These are phyloP conservation scores for Dunaliella sp. DNA, from an alignment of 139 green algal genomes.

Conservation along the genomic window DNA sequence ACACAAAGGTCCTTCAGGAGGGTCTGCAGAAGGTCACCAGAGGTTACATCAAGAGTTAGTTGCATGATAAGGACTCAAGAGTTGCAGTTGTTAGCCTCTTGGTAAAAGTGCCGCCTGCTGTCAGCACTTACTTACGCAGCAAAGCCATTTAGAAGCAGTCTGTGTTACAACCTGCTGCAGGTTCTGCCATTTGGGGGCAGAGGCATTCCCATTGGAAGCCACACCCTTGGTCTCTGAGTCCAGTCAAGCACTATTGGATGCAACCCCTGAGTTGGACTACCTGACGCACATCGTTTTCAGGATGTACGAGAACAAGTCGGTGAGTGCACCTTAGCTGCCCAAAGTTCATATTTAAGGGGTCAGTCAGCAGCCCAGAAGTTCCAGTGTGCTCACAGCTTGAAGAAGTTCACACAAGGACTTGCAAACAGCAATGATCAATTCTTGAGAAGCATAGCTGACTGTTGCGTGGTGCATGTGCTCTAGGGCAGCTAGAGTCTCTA, in stretches of 20 bases:
- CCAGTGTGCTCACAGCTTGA: background rate
- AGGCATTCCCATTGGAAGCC: background rate
- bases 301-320: slow-evolving; percentile 62
- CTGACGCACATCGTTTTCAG: slow-evolving; percentile 74
- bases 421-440: background rate
- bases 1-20: too few relatives aligned
- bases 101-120: too few relatives aligned
- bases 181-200: slow-evolving; percentile 17
- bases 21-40: too few relatives aligned
- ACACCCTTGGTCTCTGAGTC: slow-evolving; percentile 35
- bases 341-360: background rate
- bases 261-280: slow-evolving; percentile 90
- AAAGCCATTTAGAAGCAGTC: too few relatives aligned
- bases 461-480: too few relatives aligned
- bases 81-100: too few relatives aligned
- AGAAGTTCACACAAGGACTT: background rate
- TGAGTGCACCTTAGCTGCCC: too few relatives aligned
- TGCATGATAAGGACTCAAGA: too few relatives aligned
- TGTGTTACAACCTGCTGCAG: too few relatives aligned
- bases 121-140: too few relatives aligned
- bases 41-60: too few relatives aligned
- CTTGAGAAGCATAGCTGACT: background rate
- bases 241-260: slow-evolving; percentile 48
- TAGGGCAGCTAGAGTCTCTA: too few relatives aligned
- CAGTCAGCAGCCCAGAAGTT: background rate